Evolutionary conservation across 2,329 filamentous ascomycete genomes (phyloP).

Genomic region (Dryadomyces quercivorus): DNA sequence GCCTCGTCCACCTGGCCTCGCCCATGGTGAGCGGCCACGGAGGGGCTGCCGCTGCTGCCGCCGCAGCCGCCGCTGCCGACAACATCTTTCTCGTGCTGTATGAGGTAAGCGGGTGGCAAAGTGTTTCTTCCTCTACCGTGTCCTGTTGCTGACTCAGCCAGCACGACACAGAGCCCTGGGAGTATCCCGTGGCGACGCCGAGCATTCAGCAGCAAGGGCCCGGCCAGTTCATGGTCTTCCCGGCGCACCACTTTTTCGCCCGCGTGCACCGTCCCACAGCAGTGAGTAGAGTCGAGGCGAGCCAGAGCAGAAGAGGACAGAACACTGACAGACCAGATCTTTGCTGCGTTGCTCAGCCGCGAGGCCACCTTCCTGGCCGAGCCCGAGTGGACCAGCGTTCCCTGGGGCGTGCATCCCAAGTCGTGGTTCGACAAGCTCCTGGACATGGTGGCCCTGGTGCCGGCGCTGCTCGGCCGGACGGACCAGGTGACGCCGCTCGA

Average conservation of each 20-base stretch:
- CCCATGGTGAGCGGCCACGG: conserved; percentile 15
- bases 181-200: conserved; percentile 22
- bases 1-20: conserved; percentile 28
- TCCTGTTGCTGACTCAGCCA: background rate
- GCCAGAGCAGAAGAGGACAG: background rate
- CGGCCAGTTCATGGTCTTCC: conserved; percentile 34
- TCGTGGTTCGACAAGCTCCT: conserved; percentile 38
- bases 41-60: conserved; percentile 12
- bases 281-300: too few relatives aligned
- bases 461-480: conserved; percentile 31
- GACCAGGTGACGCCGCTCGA: conserved; percentile 29
- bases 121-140: too few relatives aligned
- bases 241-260: conserved; percentile 45
- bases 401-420: conserved; percentile 40
- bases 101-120: conserved; percentile 31
- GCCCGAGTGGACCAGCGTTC: conserved; percentile 37
- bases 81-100: conserved; percentile 40
- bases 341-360: conserved; percentile 35
- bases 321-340: conserved; percentile 22
- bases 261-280: conserved; percentile 40
- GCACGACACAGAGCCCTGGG: conserved; percentile 19
- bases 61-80: conserved; percentile 9
- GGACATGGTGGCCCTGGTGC: conserved; percentile 35
- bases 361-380: conserved; percentile 37
- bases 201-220: conserved; percentile 31